These are phyloP conservation scores for Fusarium virguliforme DNA, from an alignment of 2,329 filamentous ascomycete genomes.

Conservation along the genomic window DNA sequence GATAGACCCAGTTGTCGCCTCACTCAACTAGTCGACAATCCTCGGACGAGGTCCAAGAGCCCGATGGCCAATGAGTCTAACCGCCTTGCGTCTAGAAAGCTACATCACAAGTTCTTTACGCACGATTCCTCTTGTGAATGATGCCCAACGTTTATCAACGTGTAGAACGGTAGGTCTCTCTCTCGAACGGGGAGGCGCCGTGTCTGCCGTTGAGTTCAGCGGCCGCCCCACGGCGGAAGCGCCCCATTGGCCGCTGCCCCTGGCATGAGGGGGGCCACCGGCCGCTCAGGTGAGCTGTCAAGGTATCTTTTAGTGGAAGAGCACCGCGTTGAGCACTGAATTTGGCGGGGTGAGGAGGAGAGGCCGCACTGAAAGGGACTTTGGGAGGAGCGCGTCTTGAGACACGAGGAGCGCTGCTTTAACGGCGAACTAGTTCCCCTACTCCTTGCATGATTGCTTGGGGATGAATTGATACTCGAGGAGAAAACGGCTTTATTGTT, in stretches of 20 bases:
- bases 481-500: constrained; percentile 5
- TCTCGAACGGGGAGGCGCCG: constrained; percentile 36
- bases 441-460: constrained; percentile 22
- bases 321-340: constrained; percentile 48
- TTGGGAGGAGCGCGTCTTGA: constrained; percentile 38
- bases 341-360: constrained; percentile 46
- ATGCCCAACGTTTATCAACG: not conserved
- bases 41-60: not conserved
- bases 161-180: not conserved
- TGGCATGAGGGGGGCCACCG: constrained; percentile 24
- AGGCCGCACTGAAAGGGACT: constrained; percentile 46
- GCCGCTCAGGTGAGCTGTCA: constrained; percentile 21
- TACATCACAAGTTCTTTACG: constrained; percentile 1
- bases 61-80: constrained; percentile 25
- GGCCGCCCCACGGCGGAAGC: constrained; percentile 24
- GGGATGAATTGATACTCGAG: not conserved
- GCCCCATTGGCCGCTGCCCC: constrained; percentile 42
- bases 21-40: constrained; percentile 40
- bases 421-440: constrained; percentile 16
- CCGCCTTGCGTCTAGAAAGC: constrained; percentile 17
- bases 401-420: constrained; percentile 48
- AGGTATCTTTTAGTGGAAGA: constrained; percentile 48
- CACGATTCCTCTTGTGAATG: constrained; percentile 19
- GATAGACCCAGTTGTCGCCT: constrained; percentile 37
- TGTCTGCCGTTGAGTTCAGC: constrained; percentile 30